phyloP scores from a whole-genome alignment of 106 monocot genomes.

The Allium sativum region DNA sequence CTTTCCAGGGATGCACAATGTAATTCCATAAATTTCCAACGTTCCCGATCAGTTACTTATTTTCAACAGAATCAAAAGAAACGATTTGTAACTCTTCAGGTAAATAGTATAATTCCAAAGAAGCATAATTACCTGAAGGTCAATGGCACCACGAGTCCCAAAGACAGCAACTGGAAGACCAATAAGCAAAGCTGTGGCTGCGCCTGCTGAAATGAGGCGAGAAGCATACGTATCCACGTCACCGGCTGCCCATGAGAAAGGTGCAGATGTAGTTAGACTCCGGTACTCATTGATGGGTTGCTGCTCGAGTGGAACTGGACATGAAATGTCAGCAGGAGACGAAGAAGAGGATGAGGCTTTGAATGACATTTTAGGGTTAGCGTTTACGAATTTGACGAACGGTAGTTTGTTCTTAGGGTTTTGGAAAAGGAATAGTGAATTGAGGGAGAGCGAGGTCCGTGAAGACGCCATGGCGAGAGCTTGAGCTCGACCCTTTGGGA shows the following conservation, averaged over 20 bases:
- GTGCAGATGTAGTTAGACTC: slow-evolving; percentile 54
- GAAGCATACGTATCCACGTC: slow-evolving; percentile 44
- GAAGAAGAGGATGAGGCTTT: slow-evolving; percentile 25
- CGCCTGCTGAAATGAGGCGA: slow-evolving; percentile 53
- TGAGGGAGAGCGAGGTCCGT: not conserved
- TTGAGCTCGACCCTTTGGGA: no score
- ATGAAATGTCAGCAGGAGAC: slow-evolving; percentile 60
- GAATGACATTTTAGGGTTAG: no score
- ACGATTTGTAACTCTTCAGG: no score
- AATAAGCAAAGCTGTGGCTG: slow-evolving; percentile 51
- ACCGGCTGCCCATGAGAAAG: slow-evolving; percentile 79
- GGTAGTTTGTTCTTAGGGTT: not conserved
- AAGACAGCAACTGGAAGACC: slow-evolving; percentile 83
- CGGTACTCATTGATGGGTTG: slow-evolving; percentile 95
- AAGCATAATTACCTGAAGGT: not conserved
- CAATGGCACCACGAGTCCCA: slow-evolving; percentile 25
- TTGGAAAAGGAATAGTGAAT: not conserved
- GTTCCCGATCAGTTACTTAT: no score
- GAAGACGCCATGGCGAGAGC: not conserved
- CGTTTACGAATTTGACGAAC: not conserved
- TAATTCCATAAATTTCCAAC: no score
- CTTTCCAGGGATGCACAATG: no score
- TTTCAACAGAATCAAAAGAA: no score
- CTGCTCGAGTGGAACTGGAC: slow-evolving; percentile 94
- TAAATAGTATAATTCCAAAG: no score